phyloP scores from a whole-genome alignment of 2,329 filamentous ascomycete species.

The Fusarium abutilonis region DNA sequence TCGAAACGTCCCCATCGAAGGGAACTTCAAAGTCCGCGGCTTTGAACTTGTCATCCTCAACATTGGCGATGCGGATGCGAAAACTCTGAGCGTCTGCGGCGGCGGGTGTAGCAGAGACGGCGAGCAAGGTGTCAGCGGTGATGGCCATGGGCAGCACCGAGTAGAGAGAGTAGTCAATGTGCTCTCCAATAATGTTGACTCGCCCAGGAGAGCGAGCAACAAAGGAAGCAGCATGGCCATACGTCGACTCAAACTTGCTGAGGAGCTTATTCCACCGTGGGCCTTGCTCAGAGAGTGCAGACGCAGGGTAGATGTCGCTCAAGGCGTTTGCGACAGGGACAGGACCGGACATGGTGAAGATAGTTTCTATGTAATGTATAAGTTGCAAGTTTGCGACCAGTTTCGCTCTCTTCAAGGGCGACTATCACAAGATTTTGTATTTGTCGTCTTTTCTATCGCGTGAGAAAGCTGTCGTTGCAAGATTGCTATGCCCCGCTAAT shows the following conservation, averaged over 20 bases:
- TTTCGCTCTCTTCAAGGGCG: neutral
- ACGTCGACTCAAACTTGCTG: slow-evolving; percentile 73
- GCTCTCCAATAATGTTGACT: slow-evolving; percentile 98
- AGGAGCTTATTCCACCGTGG: slow-evolving; percentile 81
- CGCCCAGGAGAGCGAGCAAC: slow-evolving; percentile 90
- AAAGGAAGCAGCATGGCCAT: slow-evolving; percentile 78
- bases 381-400: neutral
- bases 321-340: slow-evolving; percentile 82
- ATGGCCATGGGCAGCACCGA: slow-evolving; percentile 96
- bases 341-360: slow-evolving; percentile 58
- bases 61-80: slow-evolving; percentile 81
- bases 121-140: slow-evolving; percentile 88
- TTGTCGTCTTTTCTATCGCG: slow-evolving; percentile 30
- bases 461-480: slow-evolving; percentile 38
- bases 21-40: slow-evolving; percentile 78
- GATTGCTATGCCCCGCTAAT: slow-evolving; percentile 42
- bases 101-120: slow-evolving; percentile 69
- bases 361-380: neutral
- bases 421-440: slow-evolving; percentile 12
- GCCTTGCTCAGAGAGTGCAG: slow-evolving; percentile 73
- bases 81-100: slow-evolving; percentile 63
- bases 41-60: slow-evolving; percentile 79
- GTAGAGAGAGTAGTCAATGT: slow-evolving; percentile 98
- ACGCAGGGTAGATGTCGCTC: slow-evolving; percentile 82
- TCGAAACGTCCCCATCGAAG: slow-evolving; percentile 70